These are phyloP conservation scores for Eucalyptus cloeziana DNA, from an alignment of 345 rosid genomes.

Conservation along the genomic window DNA sequence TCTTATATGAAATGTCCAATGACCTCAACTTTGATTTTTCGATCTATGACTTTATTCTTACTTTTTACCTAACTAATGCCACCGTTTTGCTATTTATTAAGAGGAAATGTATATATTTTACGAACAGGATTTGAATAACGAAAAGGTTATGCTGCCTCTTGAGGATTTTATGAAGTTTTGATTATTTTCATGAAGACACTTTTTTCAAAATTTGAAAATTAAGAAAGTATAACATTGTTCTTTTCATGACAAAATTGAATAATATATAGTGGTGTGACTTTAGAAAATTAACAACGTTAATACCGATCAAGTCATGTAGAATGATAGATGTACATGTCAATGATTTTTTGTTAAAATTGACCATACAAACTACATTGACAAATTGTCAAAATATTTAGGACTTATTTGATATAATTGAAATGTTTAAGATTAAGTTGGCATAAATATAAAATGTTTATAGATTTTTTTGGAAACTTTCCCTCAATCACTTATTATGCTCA, in stretches of 20 bases:
- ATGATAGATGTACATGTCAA: too few species aligned
- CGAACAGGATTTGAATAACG: not conserved
- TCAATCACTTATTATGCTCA: not conserved
- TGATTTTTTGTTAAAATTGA: fast-evolving
- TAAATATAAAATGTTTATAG: not conserved
- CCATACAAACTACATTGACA: too few species aligned
- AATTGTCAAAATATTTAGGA: too few species aligned
- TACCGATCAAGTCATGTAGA: fast-evolving
- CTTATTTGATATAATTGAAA: too few species aligned
- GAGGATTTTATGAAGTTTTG: not conserved
- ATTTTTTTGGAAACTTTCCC: too few species aligned
- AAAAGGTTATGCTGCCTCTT: not conserved
- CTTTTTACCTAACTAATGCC: not conserved
- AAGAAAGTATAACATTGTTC: not conserved
- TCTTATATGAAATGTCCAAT: not conserved
- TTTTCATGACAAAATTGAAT: not conserved
- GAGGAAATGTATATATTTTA: not conserved
- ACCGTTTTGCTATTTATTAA: not conserved
- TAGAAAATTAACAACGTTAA: not conserved
- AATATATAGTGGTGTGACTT: not conserved
- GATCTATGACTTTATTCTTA: not conserved
- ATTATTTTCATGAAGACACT: not conserved
- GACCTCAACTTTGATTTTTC: not conserved
- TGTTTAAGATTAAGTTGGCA: too few species aligned
- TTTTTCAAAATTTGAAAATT: not conserved